Percentiles rank a stretch among this genome's conserved stretches.
Conservation (phyloP, 2,329 filamentous ascomycete genomes). For the Scedosporium boydii region DNA sequence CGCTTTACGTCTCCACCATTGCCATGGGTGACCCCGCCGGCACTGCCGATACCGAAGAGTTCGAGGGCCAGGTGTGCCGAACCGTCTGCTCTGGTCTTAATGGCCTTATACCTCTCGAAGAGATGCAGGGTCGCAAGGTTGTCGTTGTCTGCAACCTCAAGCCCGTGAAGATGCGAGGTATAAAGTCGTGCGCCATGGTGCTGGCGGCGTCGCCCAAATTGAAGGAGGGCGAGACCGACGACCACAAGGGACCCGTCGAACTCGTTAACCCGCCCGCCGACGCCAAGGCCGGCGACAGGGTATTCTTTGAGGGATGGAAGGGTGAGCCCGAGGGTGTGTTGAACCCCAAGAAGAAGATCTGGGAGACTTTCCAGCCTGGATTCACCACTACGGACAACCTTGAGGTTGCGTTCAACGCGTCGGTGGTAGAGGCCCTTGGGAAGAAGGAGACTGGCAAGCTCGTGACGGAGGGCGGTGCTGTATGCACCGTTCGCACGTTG, state of each 20-base stretch:
- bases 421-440: conserved; percentile 64
- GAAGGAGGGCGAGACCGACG: conserved; percentile 71
- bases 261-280: conserved; percentile 75
- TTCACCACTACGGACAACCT: conserved; percentile 79
- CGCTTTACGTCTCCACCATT: conserved; percentile 89
- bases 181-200: conserved; percentile 76
- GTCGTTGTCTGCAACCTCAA: conserved; percentile 96
- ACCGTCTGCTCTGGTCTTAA: conserved; percentile 97
- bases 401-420: conserved; percentile 80
- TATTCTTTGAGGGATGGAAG: conserved; percentile 91
- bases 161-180: conserved; percentile 96
- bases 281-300: conserved; percentile 72
- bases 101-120: conserved; percentile 80
- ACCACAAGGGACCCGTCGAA: conserved; percentile 87
- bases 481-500: conserved; percentile 76
- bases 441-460: conserved; percentile 60
- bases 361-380: conserved; percentile 92
- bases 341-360: conserved; percentile 99
- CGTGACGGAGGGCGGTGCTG: conserved; percentile 65
- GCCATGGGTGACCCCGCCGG: conserved; percentile 83
- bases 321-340: conserved; percentile 87
- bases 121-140: conserved; percentile 95
- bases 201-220: conserved; percentile 82
- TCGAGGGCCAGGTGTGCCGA: conserved; percentile 82
- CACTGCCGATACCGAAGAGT: conserved; percentile 75